These are phyloP conservation scores for Fennellomyces sp. DNA, from an alignment of 371 early-diverging fungal genomes.

Conservation along the genomic window DNA sequence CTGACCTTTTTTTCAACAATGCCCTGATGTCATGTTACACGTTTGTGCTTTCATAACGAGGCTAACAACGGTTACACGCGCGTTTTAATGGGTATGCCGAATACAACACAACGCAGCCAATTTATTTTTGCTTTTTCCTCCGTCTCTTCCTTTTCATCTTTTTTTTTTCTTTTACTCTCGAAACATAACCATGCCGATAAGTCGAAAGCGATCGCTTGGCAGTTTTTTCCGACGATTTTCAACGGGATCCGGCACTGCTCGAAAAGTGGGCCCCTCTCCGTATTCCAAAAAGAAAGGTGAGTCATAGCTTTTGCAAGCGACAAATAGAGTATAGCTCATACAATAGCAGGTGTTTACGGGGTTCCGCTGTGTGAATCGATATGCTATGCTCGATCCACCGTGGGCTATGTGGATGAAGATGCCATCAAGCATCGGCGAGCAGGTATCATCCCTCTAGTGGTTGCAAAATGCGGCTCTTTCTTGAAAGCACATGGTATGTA, in stretches of 20 bases:
- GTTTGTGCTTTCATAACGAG: background rate
- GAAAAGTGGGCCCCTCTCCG: background rate
- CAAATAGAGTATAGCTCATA: no score
- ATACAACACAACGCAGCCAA: background rate
- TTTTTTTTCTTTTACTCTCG: background rate
- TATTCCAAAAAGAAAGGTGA: background rate
- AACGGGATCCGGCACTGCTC: background rate
- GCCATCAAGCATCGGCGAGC: slow-evolving; percentile 18
- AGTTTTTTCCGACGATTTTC: background rate
- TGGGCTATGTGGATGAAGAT: slow-evolving; percentile 28
- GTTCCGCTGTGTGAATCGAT: slow-evolving; percentile 22
- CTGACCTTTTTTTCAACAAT: no score
- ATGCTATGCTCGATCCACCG: slow-evolving; percentile 24
- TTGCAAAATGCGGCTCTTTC: slow-evolving; percentile 50
- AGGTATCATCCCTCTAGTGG: slow-evolving; percentile 48
- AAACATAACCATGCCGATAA: background rate
- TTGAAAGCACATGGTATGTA: slow-evolving; percentile 53
- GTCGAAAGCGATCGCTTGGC: background rate
- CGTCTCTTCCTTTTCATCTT: background rate
- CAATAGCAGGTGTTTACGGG: slow-evolving; percentile 25
- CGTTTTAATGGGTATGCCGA: background rate
- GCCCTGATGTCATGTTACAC: background rate
- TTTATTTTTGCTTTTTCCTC: background rate
- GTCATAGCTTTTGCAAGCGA: background rate
- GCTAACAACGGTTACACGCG: background rate